Evolutionary conservation across 1,139 yeast species (phyloP), one percentile per base, ranked within the genome.

Genomic region (Blastobotrys petasosporus): DNA sequence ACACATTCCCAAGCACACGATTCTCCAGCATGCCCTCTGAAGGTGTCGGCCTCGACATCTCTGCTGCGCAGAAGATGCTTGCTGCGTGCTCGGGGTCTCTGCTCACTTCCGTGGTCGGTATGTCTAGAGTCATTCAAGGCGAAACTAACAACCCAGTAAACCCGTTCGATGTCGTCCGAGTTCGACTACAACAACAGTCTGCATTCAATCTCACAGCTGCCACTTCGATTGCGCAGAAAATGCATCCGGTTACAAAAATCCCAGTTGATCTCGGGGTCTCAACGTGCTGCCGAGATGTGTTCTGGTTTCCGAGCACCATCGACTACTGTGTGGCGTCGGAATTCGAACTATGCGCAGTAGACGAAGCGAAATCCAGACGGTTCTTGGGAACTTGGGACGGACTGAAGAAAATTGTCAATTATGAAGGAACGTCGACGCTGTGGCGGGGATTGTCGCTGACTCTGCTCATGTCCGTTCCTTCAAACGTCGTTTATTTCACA

Each of bases 51-150:
- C 25, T 20, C 25, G 53, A 53, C 9, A 60, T 80, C 45, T 69
- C 84, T 8, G 61, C 78, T 20, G 52, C 66, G 2, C 88, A 87
- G 61, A 67, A 90, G 47, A 87, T 88, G 94, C 65, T 85, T 34
- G 85, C 96, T 51, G 97, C 97, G 0, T 84, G 95, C 59, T 76
- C 85, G 41, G 98, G 98, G 2, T 85, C 97, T 1, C 63, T 92
- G n/a, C 63, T 88, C 33, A 92, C 97, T 1, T 87, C 97, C 0
- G 58, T 87, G 40, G 67, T 65, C 8, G 55, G 57, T 54, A 42
- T 38, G 59, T 48, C 2, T 12, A n/a, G 7, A 9, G 30, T 12
- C 11, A 20, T 11, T 10, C 12, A 39, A 31, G 34, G n/a, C 16
- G 8, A 32, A 35, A n/a, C 33, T 47, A 32, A 35, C 35, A 8